Evolutionary conservation across 1,139 yeast genomes (phyloP).

Genomic region (Blastobotrys serpentis): DNA sequence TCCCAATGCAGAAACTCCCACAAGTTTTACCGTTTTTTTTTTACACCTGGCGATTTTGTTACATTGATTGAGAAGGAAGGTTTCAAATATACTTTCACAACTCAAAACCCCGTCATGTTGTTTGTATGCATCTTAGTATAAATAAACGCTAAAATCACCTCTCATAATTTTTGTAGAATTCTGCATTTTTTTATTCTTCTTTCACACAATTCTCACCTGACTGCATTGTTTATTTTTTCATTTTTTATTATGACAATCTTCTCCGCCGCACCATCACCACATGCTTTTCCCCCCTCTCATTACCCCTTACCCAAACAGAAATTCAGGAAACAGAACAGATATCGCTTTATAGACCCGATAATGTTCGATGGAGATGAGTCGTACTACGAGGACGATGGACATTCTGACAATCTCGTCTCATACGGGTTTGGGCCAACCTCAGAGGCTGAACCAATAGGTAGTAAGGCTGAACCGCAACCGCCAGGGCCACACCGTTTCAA

Average conservation of each 20-base stretch:
- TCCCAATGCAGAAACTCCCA: neutral
- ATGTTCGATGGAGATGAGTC: constrained; percentile 6
- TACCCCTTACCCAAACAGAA: neutral
- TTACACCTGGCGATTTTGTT: too few relatives aligned
- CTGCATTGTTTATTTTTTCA: too few relatives aligned
- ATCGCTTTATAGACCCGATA: constrained; percentile 7
- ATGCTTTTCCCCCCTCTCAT: neutral
- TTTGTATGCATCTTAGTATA: too few relatives aligned
- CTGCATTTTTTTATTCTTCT: neutral
- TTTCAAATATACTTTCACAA: neutral
- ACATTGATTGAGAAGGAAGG: neutral
- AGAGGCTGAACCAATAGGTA: neutral
- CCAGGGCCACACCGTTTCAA: constrained; percentile 7
- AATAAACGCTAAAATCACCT: too few relatives aligned
- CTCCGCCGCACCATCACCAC: constrained; percentile 10
- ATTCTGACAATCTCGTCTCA: constrained; percentile 18
- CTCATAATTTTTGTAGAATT: too few relatives aligned
- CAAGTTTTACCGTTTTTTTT: neutral
- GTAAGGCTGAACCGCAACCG: neutral
- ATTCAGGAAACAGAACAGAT: neutral
- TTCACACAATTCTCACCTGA: too few relatives aligned
- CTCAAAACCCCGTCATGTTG: too few relatives aligned
- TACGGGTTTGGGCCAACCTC: constrained; percentile 23
- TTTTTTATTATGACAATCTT: constrained; percentile 3
- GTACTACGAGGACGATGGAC: constrained; percentile 2